A percentile compares a stretch with the other conserved stretches of the same genome.
Conservation (phyloP, 495 filamentous ascomycete species). For the Letharia lupina region DNA sequence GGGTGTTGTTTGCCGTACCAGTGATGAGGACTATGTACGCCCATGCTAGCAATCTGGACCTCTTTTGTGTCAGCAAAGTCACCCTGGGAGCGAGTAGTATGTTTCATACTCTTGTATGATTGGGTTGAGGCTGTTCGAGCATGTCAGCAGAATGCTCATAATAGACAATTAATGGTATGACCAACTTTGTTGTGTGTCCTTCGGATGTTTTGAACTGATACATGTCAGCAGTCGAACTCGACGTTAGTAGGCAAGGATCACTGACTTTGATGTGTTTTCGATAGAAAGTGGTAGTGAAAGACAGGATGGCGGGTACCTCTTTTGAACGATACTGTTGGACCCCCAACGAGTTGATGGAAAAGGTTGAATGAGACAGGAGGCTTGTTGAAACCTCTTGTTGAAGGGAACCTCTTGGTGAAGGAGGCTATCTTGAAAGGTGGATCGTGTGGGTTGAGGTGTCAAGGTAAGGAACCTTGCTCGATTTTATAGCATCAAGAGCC, state of each 20-base stretch:
- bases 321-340: background rate
- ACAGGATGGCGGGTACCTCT: background rate
- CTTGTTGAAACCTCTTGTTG: no score
- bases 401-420: no score
- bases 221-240: background rate
- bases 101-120: background rate
- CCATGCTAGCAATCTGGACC: background rate
- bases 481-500: background rate
- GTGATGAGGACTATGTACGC: background rate
- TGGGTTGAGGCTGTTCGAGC: background rate
- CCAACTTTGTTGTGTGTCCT: background rate
- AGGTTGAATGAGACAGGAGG: background rate
- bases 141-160: background rate
- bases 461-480: background rate
- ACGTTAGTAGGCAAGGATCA: background rate
- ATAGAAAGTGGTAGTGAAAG: background rate
- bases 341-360: background rate
- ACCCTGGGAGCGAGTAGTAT: background rate
- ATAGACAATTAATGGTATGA: background rate
- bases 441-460: background rate
- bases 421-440: background rate
- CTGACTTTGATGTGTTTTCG: background rate
- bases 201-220: background rate
- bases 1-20: background rate
- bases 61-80: background rate